phyloP scores from a whole-genome alignment of 1,284 basidiomycete genomes.

The Malassezia vespertilionis region DNA sequence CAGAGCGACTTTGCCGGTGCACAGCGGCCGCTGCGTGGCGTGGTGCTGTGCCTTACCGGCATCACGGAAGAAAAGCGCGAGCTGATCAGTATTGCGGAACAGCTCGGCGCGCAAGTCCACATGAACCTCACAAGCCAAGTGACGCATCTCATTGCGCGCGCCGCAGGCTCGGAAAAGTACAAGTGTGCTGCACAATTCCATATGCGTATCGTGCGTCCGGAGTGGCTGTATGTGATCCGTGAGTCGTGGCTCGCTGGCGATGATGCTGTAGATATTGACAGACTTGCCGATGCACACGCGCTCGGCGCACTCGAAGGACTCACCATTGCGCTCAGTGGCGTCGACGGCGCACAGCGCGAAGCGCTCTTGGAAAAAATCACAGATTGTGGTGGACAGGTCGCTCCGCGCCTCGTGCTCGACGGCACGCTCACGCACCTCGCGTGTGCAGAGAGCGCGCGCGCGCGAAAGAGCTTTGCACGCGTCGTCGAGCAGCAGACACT shows the following conservation, averaged over 20 bases:
- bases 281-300: conserved; percentile 56
- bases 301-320: conserved; percentile 60
- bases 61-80: conserved; percentile 54
- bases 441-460: conserved; percentile 53
- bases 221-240: conserved; percentile 62
- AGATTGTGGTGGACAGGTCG: conserved; percentile 9
- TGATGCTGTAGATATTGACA: conserved; percentile 55
- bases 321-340: conserved; percentile 47
- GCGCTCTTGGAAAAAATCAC: conserved; percentile 20
- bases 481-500: conserved; percentile 20
- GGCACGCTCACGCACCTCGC: conserved; percentile 49
- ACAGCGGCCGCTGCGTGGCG: conserved; percentile 55
- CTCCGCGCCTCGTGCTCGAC: conserved; percentile 37
- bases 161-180: conserved; percentile 67
- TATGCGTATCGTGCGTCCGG: conserved; percentile 61
- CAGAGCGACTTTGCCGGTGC: conserved; percentile 31
- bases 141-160: conserved; percentile 64
- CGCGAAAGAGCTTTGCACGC: conserved; percentile 21
- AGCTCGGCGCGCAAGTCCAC: conserved; percentile 61
- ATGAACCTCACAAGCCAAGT: conserved; percentile 65
- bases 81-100: conserved; percentile 61
- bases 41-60: conserved; percentile 63
- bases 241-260: conserved; percentile 65
- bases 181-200: conserved; percentile 64
- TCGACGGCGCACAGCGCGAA: conserved; percentile 6